Conservation (phyloP, 73 alveolate species). For the Symbiodinium natans region DNA sequence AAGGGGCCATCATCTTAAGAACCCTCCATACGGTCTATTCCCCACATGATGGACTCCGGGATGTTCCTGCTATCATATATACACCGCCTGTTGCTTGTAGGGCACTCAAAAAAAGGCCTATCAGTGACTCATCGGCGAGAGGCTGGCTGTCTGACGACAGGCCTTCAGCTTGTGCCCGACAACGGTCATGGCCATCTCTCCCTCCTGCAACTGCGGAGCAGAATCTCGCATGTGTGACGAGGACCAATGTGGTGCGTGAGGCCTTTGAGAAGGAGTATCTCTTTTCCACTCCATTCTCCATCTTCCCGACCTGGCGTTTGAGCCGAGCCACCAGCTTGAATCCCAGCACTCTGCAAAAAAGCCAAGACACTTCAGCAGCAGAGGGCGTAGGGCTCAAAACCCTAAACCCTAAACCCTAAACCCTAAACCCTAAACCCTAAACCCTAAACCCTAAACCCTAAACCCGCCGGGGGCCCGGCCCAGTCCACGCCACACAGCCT, state of each 20-base stretch:
- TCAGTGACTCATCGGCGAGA: too few relatives aligned
- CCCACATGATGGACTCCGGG: too few relatives aligned
- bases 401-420: neutral
- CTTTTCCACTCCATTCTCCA: conserved; percentile 93
- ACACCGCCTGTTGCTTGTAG: too few relatives aligned
- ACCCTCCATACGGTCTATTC: too few relatives aligned
- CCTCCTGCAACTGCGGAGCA: conserved; percentile 1
- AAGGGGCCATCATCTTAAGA: too few relatives aligned
- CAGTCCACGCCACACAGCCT: conserved; percentile 78
- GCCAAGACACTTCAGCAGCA: neutral
- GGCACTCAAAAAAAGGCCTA: too few relatives aligned
- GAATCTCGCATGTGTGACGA: too few relatives aligned
- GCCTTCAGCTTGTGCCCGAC: conserved; percentile 72
- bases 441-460: neutral
- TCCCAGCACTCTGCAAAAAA: neutral
- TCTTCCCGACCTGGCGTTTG: conserved; percentile 40
- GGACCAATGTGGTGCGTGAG: neutral
- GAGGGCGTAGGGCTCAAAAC: neutral
- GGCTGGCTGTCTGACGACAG: too few relatives aligned
- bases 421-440: conserved; percentile 10
- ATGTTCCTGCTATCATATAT: too few relatives aligned
- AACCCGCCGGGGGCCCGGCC: neutral
- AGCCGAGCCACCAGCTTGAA: neutral
- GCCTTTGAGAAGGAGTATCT: conserved; percentile 59
- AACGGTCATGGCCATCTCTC: conserved; percentile 87